These are phyloP conservation scores for Tinospora cordifolia DNA, from an alignment of 164 flowering plant species.

Conservation along the genomic window DNA sequence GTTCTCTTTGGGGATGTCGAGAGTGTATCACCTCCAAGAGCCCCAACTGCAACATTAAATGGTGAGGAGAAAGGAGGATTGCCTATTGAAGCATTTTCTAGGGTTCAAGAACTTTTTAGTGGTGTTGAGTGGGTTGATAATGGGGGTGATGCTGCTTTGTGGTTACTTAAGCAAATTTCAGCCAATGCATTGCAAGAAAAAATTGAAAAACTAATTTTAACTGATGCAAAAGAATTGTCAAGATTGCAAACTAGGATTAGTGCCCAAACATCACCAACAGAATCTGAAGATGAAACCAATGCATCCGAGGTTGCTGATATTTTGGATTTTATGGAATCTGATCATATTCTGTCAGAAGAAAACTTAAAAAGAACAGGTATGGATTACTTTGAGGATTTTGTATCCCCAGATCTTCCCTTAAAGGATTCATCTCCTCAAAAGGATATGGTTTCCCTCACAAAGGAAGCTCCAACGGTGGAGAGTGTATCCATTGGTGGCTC, in stretches of 20 bases:
- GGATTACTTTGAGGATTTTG: slow-evolving; percentile 27
- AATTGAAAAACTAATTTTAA: slow-evolving; percentile 27
- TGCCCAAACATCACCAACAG: slow-evolving; percentile 52
- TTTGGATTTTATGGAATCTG: slow-evolving; percentile 38
- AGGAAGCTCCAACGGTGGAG: slow-evolving; percentile 15
- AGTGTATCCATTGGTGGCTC: slow-evolving; percentile 20
- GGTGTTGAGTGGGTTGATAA: slow-evolving; percentile 86
- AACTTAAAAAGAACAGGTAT: slow-evolving; percentile 8
- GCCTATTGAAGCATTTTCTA: slow-evolving; percentile 96
- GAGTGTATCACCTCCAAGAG: slow-evolving; percentile 59
- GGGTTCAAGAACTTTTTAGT: slow-evolving; percentile 94
- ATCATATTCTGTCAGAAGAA: slow-evolving; percentile 20
- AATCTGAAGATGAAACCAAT: slow-evolving; percentile 80
- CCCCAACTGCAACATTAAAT: slow-evolving; percentile 66
- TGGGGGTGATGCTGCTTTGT: slow-evolving; percentile 83
- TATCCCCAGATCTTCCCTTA: slow-evolving; percentile 27
- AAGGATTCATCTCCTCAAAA: slow-evolving; percentile 30
- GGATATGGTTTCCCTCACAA: slow-evolving; percentile 27
- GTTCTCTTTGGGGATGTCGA: slow-evolving; percentile 93
- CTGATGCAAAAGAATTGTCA: slow-evolving; percentile 57
- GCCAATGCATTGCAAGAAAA: slow-evolving; percentile 38
- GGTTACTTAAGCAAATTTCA: slow-evolving; percentile 87
- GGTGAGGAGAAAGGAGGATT: slow-evolving; percentile 93
- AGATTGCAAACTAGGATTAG: slow-evolving; percentile 47
- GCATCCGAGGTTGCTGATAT: slow-evolving; percentile 58